phyloP scores from a whole-genome alignment of 345 rosid genomes.

The Erodium maritimum region DNA sequence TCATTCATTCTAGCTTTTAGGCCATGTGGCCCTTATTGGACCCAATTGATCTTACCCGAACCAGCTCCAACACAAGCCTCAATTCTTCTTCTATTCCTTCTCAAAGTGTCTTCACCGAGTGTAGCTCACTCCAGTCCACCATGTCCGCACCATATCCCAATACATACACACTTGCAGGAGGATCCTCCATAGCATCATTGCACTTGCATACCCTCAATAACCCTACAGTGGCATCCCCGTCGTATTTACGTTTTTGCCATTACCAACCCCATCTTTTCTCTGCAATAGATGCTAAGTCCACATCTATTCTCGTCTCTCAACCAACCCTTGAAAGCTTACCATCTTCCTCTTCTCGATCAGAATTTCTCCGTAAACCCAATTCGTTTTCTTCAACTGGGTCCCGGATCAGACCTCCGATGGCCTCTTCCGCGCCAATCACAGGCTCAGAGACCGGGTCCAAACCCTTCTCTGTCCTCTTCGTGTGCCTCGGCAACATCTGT shows the following conservation, averaged over 20 bases:
- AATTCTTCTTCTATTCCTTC: too few species aligned
- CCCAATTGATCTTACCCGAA: too few species aligned
- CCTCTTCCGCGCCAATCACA: slow-evolving; percentile 26
- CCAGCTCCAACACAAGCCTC: too few species aligned
- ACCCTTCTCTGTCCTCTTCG: slow-evolving; percentile 79
- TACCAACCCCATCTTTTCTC: slow-evolving; percentile 5
- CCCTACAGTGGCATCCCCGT: neutral
- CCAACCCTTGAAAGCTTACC: slow-evolving; percentile 10
- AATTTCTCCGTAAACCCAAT: neutral
- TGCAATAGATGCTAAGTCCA: slow-evolving; percentile 12
- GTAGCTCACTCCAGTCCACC: too few species aligned
- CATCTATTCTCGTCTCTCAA: neutral
- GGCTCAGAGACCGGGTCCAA: slow-evolving; percentile 24
- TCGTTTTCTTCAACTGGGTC: neutral
- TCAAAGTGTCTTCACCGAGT: too few species aligned
- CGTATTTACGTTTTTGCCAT: slow-evolving; percentile 51
- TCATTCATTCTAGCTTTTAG: too few species aligned
- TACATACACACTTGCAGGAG: too few species aligned
- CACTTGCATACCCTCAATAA: too few species aligned
- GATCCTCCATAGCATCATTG: too few species aligned
- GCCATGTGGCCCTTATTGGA: too few species aligned
- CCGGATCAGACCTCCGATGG: slow-evolving; percentile 35
- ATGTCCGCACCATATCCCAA: too few species aligned
- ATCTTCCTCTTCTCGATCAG: slow-evolving; percentile 9
- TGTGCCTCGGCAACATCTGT: slow-evolving; percentile 85